These are phyloP conservation scores for Onygenales sp. DNA, from an alignment of 2,329 filamentous ascomycete species.

Conservation along the genomic window DNA sequence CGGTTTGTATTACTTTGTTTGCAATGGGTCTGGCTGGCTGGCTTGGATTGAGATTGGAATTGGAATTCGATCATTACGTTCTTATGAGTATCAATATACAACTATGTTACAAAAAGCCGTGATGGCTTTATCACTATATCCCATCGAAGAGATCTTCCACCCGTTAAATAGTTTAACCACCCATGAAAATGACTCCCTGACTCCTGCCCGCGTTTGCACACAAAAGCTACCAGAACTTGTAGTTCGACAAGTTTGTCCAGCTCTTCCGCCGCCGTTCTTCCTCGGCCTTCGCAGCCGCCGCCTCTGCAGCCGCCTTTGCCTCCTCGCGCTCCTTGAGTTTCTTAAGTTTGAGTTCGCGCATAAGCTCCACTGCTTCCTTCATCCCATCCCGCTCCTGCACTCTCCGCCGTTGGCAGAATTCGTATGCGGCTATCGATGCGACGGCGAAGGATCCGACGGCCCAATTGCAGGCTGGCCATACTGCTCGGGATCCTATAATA, in stretches of 20 bases:
- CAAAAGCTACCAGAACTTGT: constrained; percentile 36
- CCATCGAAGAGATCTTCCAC: neutral
- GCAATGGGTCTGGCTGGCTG: neutral
- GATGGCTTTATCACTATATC: neutral
- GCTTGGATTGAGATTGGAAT: neutral
- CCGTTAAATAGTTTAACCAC: neutral
- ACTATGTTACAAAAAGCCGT: neutral
- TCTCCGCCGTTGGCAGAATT: constrained; percentile 71
- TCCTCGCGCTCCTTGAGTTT: constrained; percentile 44
- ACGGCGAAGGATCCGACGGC: constrained; percentile 68
- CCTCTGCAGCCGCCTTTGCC: constrained; percentile 26
- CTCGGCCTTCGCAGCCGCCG: constrained; percentile 23
- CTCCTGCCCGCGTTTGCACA: too few species aligned
- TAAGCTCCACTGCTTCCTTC: constrained; percentile 74
- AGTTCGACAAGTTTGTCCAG: constrained; percentile 35
- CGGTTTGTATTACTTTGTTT: neutral
- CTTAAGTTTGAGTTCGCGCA: constrained; percentile 62
- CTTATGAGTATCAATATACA: constrained; percentile 1
- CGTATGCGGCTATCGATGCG: constrained; percentile 63
- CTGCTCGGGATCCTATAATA: constrained; percentile 38
- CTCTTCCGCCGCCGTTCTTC: constrained; percentile 33
- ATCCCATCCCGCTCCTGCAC: constrained; percentile 71
- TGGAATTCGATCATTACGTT: neutral
- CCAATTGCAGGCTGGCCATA: constrained; percentile 69
- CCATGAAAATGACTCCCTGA: neutral